Percentiles rank a stretch among this genome's conserved stretches.
phyloP scores from a whole-genome alignment of 805 yeast species.

The Cyberlindnera japonica region DNA sequence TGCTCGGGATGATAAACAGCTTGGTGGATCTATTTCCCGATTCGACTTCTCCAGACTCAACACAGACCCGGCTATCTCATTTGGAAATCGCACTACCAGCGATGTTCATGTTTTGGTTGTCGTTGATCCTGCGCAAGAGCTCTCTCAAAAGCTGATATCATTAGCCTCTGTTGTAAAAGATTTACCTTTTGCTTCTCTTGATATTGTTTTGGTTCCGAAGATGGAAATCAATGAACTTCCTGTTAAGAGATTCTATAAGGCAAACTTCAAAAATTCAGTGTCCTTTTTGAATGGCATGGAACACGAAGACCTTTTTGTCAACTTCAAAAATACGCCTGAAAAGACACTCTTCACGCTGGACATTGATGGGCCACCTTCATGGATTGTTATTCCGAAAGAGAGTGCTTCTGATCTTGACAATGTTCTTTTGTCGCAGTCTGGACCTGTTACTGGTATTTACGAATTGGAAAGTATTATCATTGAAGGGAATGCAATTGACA shows the following conservation, averaged over 20 bases:
- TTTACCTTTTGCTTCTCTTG: conserved; percentile 48
- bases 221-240: conserved; percentile 38
- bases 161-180: conserved; percentile 40
- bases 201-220: conserved; percentile 58
- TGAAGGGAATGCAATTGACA: conserved; percentile 66
- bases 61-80: conserved; percentile 23
- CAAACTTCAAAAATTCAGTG: conserved; percentile 36
- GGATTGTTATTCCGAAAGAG: conserved; percentile 58
- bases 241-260: conserved; percentile 57
- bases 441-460: conserved; percentile 42
- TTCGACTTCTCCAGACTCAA: conserved; percentile 38
- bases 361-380: conserved; percentile 57
- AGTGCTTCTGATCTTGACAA: conserved; percentile 62
- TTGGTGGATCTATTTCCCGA: conserved; percentile 40
- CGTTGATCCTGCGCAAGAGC: conserved; percentile 69
- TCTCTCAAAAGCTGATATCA: conserved; percentile 59
- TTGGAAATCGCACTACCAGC: conserved; percentile 28
- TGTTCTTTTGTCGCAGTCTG: conserved; percentile 39
- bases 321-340: conserved; percentile 48
- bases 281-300: conserved; percentile 29
- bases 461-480: conserved; percentile 53
- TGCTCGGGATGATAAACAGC: too few species aligned
- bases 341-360: conserved; percentile 51
- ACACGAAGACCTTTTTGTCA: conserved; percentile 27
- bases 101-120: conserved; percentile 54